Base-by-base conservation (phyloP, 306 rosid species). In the Quercus parvula region DNA sequence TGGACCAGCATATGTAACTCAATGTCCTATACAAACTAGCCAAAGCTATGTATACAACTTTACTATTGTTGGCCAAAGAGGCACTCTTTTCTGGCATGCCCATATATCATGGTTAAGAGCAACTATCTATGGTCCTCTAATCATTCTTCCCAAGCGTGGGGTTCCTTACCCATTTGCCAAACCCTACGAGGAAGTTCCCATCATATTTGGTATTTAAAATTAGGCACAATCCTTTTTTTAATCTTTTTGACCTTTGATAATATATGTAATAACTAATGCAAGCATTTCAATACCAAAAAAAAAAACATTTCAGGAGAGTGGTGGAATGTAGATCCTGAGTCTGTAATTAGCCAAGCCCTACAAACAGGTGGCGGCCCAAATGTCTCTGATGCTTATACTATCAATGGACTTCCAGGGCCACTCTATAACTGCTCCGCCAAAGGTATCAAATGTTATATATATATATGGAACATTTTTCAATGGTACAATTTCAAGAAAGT, bases 311-410 rank as follows among this genome's bases (percentile, higher is more conserved):
- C 41, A 71, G 75, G 75, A 49, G 75, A 71, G 31, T 71, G 75
- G 75, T 71, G 75, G 75, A 71, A 49, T 44, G 38, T 49, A 6
- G 59, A 71, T 71, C 17, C 59, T 25, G 75, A 71, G 75, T 24
- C 59, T 5, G 41, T 71, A 44, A 71, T 71, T 46, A 71, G 22
- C 19, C 75, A 71, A 71, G 75, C 75, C 75, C 35, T 71, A 19
- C 59, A 71, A 71, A 71, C 75, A 24, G 75, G 75, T 5, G 75
- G 75, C 3, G 75, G 75, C 20, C 75, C 75, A 49, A 71, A 71
- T 46, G 75, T 71, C 20, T 64, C 70, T 17, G 46, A 64, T 30
- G 70, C 70, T 0, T 64, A 64, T 17, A 64, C 70, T 2, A 28
- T 71, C 51, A 71, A 71, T 24, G 75, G 75, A 44, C 41, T 71